Evolutionary conservation across 768 basidiomycete genomes (phyloP), one percentile per base, ranked within the genome.

Genomic region (Termitomyces sp.): DNA sequence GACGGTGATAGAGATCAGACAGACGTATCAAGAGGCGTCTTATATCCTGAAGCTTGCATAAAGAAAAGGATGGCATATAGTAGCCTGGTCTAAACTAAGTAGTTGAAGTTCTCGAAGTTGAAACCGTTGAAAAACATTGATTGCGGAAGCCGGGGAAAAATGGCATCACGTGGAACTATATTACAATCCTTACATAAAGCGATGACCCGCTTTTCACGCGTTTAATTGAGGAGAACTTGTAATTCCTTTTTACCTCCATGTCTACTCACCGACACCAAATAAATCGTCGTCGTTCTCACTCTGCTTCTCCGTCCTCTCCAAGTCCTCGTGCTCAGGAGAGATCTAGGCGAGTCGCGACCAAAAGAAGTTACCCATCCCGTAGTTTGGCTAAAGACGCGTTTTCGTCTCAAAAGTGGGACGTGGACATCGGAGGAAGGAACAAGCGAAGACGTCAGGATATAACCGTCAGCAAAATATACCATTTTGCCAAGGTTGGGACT

Each of bases 231-330:
- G 7, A 50, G 23, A 42, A 44, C 39, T 29, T 32, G 15, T 15
- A 39, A 16, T 27, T 45, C 25, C 20, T 43, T 32, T 15, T 36
- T 50, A 23, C 38, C 18, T n/a, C 35, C 22, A 62, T 74, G 74
- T 70, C 72, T 40, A 75, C 73, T 49, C 55, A 67, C 40, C 66
- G 66, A 52, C 57, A 65, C 43, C 59, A 66, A 47, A 69, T 65
- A 57, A 71, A 75, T 61, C 80, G 81, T 50, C 76, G 77, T 36
- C 70, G 83, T 63, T 84, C 85, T 22, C 81, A 79, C 53, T 84
- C 85, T 29, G 72, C 76, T 18, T 74, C 74, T 35, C 65, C 72
- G 9, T 68, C 71, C 22, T 75, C 74, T 36, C 68, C 66, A 50
- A 72, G 59, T 4, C 67, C 64, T 45, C 70, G 70, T 55, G 70